phyloP scores from a whole-genome alignment of 2,329 filamentous ascomycete genomes.

The Paracoccidioides lutzii region DNA sequence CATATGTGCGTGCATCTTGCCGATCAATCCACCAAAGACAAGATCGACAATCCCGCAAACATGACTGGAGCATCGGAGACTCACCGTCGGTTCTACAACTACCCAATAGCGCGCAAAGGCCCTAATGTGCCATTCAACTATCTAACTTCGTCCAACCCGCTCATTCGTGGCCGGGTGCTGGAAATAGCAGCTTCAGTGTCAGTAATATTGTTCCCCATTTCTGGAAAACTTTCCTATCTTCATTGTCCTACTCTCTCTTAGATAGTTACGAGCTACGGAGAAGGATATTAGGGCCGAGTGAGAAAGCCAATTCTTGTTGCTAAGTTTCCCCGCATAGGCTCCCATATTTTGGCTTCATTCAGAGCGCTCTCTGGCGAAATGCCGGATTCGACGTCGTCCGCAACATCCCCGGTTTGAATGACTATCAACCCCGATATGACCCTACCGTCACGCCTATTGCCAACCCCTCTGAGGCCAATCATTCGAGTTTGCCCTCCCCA shows the following conservation, averaged over 20 bases:
- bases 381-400: constrained; percentile 51
- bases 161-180: constrained; percentile 53
- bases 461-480: constrained; percentile 9
- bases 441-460: constrained; percentile 42
- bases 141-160: constrained; percentile 52
- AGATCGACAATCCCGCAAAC: not conserved
- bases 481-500: constrained; percentile 17
- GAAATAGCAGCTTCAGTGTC: constrained; percentile 50
- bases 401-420: constrained; percentile 41
- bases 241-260: not conserved
- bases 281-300: not conserved
- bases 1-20: not conserved
- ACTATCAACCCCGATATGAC: constrained; percentile 43
- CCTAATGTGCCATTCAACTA: constrained; percentile 35
- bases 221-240: not conserved
- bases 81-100: constrained; percentile 20
- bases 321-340: constrained; percentile 31
- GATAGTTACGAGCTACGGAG: not conserved
- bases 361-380: constrained; percentile 57
- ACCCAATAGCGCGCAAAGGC: constrained; percentile 28
- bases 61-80: not conserved
- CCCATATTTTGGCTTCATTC: constrained; percentile 46
- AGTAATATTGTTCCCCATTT: constrained; percentile 15
- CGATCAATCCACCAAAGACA: not conserved
- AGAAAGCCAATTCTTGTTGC: constrained; percentile 2